A percentile compares a stretch with the other conserved stretches of the same genome.
phyloP scores from a whole-genome alignment of 2,329 filamentous ascomycete genomes.

The Fusarium xylarioides region DNA sequence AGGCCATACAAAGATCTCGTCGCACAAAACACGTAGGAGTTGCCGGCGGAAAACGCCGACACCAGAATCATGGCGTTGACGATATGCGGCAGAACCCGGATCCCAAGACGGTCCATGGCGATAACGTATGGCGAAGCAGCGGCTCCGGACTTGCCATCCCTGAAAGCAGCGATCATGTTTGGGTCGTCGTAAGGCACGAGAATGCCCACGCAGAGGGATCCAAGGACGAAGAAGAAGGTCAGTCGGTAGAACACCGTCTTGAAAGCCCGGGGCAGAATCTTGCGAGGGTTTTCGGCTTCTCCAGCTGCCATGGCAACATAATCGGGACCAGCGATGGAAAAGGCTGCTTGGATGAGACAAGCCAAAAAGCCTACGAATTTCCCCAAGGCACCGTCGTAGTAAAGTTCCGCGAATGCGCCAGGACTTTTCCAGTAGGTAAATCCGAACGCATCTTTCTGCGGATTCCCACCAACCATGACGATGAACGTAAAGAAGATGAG shows the following conservation, averaged over 20 bases:
- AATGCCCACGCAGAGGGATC: conserved; percentile 76
- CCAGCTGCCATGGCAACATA: conserved; percentile 75
- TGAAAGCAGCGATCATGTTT: conserved; percentile 68
- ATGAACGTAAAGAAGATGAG: conserved; percentile 82
- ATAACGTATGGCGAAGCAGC: conserved; percentile 74
- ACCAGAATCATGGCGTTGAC: conserved; percentile 78
- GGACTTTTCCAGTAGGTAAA: conserved; percentile 74
- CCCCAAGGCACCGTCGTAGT: conserved; percentile 71
- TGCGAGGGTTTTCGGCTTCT: conserved; percentile 75
- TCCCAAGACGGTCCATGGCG: conserved; percentile 73
- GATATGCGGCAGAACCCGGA: conserved; percentile 72
- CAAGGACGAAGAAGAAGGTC: conserved; percentile 78
- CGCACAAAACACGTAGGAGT: conserved; percentile 71
- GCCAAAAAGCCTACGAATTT: conserved; percentile 75
- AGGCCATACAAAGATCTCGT: conserved; percentile 74
- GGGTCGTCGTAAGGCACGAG: conserved; percentile 74
- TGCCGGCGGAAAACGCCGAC: conserved; percentile 73
- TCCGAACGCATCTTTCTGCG: conserved; percentile 74
- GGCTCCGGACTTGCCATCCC: conserved; percentile 67
- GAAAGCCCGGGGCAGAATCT: conserved; percentile 76
- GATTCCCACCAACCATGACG: conserved; percentile 85
- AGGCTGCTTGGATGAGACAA: conserved; percentile 76
- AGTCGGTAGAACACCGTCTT: conserved; percentile 83
- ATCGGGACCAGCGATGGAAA: conserved; percentile 74
- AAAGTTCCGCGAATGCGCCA: conserved; percentile 74